Conservation (phyloP, 2,329 filamentous ascomycete genomes). For the Colletotrichum horii region DNA sequence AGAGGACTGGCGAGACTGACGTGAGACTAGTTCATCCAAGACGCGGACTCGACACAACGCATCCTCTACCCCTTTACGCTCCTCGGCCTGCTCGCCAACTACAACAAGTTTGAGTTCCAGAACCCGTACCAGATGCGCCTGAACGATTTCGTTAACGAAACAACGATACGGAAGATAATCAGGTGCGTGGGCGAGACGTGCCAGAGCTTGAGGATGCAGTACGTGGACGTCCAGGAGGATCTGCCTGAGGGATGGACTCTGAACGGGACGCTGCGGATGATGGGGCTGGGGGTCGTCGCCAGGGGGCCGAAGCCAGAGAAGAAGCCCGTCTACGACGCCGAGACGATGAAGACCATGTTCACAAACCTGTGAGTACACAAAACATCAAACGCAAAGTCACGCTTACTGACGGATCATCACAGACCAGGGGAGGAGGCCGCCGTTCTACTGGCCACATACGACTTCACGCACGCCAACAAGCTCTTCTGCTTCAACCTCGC, state of each 20-base stretch:
- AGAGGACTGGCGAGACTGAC: background rate
- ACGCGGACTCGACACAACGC: conserved; percentile 68
- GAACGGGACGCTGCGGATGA: conserved; percentile 79
- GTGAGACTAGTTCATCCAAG: conserved; percentile 73
- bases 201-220: conserved; percentile 70
- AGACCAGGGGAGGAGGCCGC: conserved; percentile 83
- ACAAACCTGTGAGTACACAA: conserved; percentile 68
- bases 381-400: background rate
- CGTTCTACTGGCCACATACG: conserved; percentile 84
- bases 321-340: conserved; percentile 69
- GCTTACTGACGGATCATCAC: conserved; percentile 26
- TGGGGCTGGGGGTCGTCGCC: conserved; percentile 80
- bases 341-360: conserved; percentile 84
- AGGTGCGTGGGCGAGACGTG: conserved; percentile 77
- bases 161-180: conserved; percentile 82
- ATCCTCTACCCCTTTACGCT: conserved; percentile 80
- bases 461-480: conserved; percentile 94
- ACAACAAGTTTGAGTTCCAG: conserved; percentile 99
- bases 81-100: conserved; percentile 88
- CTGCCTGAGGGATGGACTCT: conserved; percentile 89
- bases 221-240: conserved; percentile 88
- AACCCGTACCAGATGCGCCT: conserved; percentile 93
- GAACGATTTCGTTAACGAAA: conserved; percentile 94
- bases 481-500: conserved; percentile 89
- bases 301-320: conserved; percentile 69